Evolutionary conservation across 257 asterid genomes (phyloP), one percentile per base, ranked within the genome.

Genomic region (Oldenlandia corymbosa): DNA sequence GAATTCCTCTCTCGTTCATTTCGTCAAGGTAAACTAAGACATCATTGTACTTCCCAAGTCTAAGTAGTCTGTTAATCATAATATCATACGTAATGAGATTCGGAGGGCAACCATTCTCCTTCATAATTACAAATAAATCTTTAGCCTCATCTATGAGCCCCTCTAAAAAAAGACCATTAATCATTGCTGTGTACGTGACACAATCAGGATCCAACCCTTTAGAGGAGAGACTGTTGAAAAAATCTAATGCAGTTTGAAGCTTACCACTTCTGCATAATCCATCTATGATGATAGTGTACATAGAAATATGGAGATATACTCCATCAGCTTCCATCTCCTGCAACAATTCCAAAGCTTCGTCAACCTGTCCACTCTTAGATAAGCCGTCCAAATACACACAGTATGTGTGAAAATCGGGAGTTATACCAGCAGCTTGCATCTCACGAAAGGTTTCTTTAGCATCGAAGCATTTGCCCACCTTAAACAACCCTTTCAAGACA

Each of bases 381-480:
- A 50, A 50, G 26, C 56, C 56, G 21, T 50, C 56, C 30, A 50
- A 50, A 50, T 50, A 50, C 5, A 50, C 28, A 50, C 56, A 50
- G 56, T 21, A 50, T 1, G 30, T 50, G 10, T 47, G 6, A 2
- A 47, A 47, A 47, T 47, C 26, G 20, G 53, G 53, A 47, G 7
- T 18, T 47, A 47, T 10, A 5, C 53, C 53, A 1, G 53, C 23
- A 16, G 53, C n/a, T 47, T 4, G 11, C 53, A 47, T 47, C 53
- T 47, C 24, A 47, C 20, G 7, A 47, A 47, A 47, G 5, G 20
- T 18, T 18, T 47, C 53, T 47, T 47, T 47, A 0, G 53, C 53
- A n/a, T 23, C 53, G 7, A 18, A 2, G 8, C 24, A 47, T 47
- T 47, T 47, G 24, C 53, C 53, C 23, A 47, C 20, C 13, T 5